Evolutionary conservation across 805 yeast genomes (phyloP).

Genomic region (Kluyveromyces siamensis): DNA sequence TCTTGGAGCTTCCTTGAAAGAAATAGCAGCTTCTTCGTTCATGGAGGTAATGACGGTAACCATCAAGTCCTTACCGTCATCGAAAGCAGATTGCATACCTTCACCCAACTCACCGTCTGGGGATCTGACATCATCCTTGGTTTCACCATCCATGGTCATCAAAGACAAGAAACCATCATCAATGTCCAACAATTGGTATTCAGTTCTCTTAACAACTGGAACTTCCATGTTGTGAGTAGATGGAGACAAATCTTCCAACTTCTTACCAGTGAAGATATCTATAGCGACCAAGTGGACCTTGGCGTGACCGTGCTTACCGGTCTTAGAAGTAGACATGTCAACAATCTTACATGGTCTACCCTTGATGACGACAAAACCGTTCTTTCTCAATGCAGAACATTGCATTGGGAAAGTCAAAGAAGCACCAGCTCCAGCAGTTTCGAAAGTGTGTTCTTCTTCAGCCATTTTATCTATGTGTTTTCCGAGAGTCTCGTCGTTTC

Average conservation of each 20-base stretch:
- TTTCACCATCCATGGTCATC: slow-evolving; percentile 95
- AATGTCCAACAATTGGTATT: slow-evolving; percentile 94
- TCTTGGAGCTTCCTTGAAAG: slow-evolving; percentile 98
- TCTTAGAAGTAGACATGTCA: slow-evolving; percentile 99
- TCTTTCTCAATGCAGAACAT: slow-evolving; percentile 99
- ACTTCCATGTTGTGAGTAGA: slow-evolving; percentile 99
- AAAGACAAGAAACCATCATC: slow-evolving; percentile 96
- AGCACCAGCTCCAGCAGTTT: slow-evolving; percentile 98
- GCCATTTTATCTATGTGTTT: slow-evolving; percentile 18
- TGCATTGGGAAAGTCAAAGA: slow-evolving; percentile 97
- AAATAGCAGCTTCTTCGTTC: slow-evolving; percentile 99
- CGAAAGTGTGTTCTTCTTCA: slow-evolving; percentile 76
- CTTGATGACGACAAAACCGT: slow-evolving; percentile 98
- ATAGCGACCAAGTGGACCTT: slow-evolving; percentile 99
- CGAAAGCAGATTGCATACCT: slow-evolving; percentile 83
- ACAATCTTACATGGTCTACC: slow-evolving; percentile 99
- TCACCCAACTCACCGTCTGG: slow-evolving; percentile 99
- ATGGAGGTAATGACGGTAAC: slow-evolving; percentile 96
- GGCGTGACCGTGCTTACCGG: slow-evolving; percentile 99
- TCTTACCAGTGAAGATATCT: slow-evolving; percentile 98
- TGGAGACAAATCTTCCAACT: slow-evolving; percentile 99
- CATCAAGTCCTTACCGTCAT: slow-evolving; percentile 95
- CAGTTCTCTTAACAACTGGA: slow-evolving; percentile 93
- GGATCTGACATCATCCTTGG: slow-evolving; percentile 97
- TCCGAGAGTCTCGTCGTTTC: not conserved